These are phyloP conservation scores for Microstegium vimineum DNA, from an alignment of 176 grass and related monocot species.

Conservation along the genomic window DNA sequence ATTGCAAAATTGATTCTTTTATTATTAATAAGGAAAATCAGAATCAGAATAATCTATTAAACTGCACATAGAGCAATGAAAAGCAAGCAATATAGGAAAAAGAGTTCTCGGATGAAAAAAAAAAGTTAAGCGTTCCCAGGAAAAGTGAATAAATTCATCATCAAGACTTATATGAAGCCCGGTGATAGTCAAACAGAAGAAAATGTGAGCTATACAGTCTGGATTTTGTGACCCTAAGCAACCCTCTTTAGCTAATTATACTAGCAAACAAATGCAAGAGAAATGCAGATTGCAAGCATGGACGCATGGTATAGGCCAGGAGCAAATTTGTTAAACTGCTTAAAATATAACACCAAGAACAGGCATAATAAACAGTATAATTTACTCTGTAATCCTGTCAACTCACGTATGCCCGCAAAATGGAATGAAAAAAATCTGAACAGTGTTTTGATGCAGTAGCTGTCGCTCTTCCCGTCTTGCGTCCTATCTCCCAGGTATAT, in stretches of 20 bases:
- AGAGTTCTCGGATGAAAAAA: not conserved
- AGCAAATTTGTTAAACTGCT: not conserved
- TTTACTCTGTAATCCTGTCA: not conserved
- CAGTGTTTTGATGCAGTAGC: not conserved
- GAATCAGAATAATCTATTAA: too few species aligned
- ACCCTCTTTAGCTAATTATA: not conserved
- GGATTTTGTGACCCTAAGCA: not conserved
- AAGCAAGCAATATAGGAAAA: too few species aligned
- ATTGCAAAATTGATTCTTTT: too few species aligned
- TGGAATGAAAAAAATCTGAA: not conserved
- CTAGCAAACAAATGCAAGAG: not conserved
- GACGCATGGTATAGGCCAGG: not conserved
- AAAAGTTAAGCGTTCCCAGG: not conserved
- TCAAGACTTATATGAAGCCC: not conserved
- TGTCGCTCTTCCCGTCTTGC: not conserved
- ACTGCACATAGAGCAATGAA: too few species aligned
- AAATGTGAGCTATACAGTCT: not conserved
- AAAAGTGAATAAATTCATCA: not conserved
- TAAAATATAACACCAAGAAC: not conserved
- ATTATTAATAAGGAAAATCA: too few species aligned
- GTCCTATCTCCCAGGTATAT: not conserved
- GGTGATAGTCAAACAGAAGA: not conserved
- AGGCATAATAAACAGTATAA: not conserved
- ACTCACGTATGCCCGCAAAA: constrained; percentile 8
- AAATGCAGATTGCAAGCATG: constrained; percentile 6